phyloP scores from a whole-genome alignment of 2,329 filamentous ascomycete genomes.

The Alternaria triticina region DNA sequence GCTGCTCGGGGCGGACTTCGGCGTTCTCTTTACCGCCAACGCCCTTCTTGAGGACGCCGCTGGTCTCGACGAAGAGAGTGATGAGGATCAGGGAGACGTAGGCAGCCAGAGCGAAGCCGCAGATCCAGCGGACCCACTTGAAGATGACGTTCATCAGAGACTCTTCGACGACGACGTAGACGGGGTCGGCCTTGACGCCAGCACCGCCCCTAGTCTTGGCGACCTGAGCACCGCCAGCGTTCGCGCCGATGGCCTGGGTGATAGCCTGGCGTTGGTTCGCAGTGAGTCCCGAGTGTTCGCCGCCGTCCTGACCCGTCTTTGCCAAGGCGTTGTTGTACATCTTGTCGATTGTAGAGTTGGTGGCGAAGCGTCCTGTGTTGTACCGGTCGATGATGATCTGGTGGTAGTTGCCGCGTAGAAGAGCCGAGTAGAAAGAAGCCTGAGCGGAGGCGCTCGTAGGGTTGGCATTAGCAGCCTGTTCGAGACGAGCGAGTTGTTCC shows the following conservation, averaged over 20 bases:
- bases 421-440: slow-evolving; percentile 90
- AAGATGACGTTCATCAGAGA: slow-evolving; percentile 79
- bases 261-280: slow-evolving; percentile 75
- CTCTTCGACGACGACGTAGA: slow-evolving; percentile 96
- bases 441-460: slow-evolving; percentile 86
- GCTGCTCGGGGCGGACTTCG: slow-evolving; percentile 90
- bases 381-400: slow-evolving; percentile 91
- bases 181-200: slow-evolving; percentile 80
- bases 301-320: slow-evolving; percentile 59
- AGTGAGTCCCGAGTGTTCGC: slow-evolving; percentile 50
- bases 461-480: slow-evolving; percentile 92
- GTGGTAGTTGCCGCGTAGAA: slow-evolving; percentile 91
- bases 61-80: slow-evolving; percentile 81
- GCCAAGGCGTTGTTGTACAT: slow-evolving; percentile 79
- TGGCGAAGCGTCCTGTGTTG: slow-evolving; percentile 82
- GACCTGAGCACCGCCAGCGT: slow-evolving; percentile 70
- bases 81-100: slow-evolving; percentile 82
- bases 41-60: slow-evolving; percentile 80
- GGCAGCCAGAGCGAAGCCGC: slow-evolving; percentile 76
- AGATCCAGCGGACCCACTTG: slow-evolving; percentile 87
- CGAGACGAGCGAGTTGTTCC: slow-evolving; percentile 78
- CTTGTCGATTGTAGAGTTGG: slow-evolving; percentile 77
- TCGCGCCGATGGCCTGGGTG: slow-evolving; percentile 80
- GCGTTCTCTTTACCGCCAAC: slow-evolving; percentile 69
- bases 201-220: slow-evolving; percentile 63